These are phyloP conservation scores for Parachaetomium inaequale DNA, from an alignment of 495 filamentous ascomycete genomes.

Conservation along the genomic window DNA sequence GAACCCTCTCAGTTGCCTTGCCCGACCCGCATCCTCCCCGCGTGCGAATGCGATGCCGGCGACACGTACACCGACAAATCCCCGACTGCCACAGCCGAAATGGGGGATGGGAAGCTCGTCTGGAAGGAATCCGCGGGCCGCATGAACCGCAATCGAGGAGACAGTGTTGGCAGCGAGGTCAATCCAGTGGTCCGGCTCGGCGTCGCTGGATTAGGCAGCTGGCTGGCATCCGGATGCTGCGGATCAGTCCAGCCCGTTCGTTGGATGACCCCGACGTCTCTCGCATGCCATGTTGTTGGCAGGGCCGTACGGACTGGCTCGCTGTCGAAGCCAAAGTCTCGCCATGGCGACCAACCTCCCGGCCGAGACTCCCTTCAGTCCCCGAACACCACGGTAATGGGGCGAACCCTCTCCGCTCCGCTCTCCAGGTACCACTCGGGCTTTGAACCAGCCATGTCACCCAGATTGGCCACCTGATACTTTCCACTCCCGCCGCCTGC, in stretches of 20 bases:
- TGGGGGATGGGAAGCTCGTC: background rate
- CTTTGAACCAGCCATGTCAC: background rate
- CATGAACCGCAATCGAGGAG: background rate
- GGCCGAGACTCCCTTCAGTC: background rate
- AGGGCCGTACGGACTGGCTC: background rate
- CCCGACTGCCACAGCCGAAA: background rate
- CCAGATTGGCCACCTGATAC: background rate
- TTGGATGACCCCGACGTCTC: conserved; percentile 4
- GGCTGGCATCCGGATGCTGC: background rate
- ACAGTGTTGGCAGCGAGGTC: background rate
- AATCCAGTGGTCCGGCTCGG: conserved; percentile 13
- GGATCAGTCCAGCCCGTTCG: conserved; percentile 8
- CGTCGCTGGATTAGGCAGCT: conserved; percentile 24
- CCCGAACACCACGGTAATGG: background rate
- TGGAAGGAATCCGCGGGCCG: background rate
- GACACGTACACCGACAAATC: background rate
- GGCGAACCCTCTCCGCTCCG: background rate
- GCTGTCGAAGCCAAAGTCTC: background rate
- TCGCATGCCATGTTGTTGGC: background rate
- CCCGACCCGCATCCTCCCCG: background rate
- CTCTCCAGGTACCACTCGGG: background rate
- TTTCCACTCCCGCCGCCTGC: background rate
- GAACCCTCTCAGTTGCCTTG: background rate
- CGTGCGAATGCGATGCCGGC: background rate
- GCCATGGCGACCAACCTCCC: background rate